Evolutionary conservation across 140 eudicot species (phyloP).

Genomic region (Cichorium intybus): DNA sequence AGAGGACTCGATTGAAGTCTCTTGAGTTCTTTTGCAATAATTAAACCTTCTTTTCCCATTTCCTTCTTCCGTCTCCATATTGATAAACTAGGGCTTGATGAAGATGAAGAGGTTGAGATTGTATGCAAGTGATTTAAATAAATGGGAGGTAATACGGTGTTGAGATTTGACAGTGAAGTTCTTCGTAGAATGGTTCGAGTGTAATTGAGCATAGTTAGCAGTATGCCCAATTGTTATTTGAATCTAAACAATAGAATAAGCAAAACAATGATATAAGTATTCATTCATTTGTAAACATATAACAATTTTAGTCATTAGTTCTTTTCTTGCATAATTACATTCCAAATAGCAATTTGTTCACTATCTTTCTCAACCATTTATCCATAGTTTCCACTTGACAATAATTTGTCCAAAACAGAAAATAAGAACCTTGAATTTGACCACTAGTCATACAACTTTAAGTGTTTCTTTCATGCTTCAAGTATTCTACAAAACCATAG

Average conservation of each 20-base stretch:
- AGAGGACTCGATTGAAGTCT: conserved; percentile 67
- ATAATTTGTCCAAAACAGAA: too few species aligned
- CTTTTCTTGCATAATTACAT: too few species aligned
- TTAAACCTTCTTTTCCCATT: conserved; percentile 87
- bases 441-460: too few species aligned
- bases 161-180: conserved; percentile 16
- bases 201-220: conserved; percentile 19
- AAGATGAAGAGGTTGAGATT: conserved; percentile 26
- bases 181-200: conserved; percentile 25
- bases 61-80: conserved; percentile 97
- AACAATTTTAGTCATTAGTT: too few species aligned
- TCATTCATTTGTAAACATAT: too few species aligned
- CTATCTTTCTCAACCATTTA: too few species aligned
- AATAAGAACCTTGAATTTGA: too few species aligned
- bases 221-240: neutral
- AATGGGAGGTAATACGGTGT: conserved; percentile 6
- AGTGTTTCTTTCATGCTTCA: too few species aligned
- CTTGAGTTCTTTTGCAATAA: conserved; percentile 83
- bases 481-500: too few species aligned
- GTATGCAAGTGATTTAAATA: conserved; percentile 2
- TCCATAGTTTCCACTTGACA: too few species aligned
- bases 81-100: conserved; percentile 73
- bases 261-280: too few species aligned
- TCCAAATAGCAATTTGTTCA: too few species aligned
- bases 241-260: neutral